Percentiles rank a stretch among this genome's conserved stretches.
Evolutionary conservation across 352 stramenopile species (phyloP).

Genomic region (Achlya hypogyna): DNA sequence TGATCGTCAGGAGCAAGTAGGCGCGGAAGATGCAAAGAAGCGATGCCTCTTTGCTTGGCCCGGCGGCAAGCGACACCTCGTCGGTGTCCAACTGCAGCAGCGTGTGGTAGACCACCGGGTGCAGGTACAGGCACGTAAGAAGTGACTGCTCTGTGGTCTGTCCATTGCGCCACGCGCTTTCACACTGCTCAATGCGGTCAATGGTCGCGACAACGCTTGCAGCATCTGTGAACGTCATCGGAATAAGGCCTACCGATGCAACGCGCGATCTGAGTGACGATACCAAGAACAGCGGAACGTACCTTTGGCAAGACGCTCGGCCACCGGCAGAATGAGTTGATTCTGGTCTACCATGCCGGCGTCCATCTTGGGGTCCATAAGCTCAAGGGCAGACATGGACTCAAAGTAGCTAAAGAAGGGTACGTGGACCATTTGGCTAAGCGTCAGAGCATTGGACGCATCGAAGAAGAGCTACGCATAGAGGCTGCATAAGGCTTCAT

Average conservation of each 20-base stretch:
- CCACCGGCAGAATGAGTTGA: slow-evolving; percentile 41
- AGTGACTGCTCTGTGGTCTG: slow-evolving; percentile 82
- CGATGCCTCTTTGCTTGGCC: slow-evolving; percentile 29
- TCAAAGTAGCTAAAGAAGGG: slow-evolving; percentile 87
- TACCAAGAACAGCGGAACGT: background rate
- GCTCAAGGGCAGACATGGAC: slow-evolving; percentile 91
- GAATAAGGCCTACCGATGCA: slow-evolving; percentile 21
- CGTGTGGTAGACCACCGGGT: slow-evolving; percentile 58
- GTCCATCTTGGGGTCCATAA: slow-evolving; percentile 94
- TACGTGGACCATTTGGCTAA: slow-evolving; percentile 70
- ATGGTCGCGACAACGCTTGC: slow-evolving; percentile 65
- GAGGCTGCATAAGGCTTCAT: background rate
- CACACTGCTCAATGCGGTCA: slow-evolving; percentile 62
- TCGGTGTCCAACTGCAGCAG: slow-evolving; percentile 43
- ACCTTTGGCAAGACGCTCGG: slow-evolving; percentile 34
- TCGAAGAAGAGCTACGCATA: slow-evolving; percentile 40
- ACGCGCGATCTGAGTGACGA: background rate
- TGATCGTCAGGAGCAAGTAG: slow-evolving; percentile 52
- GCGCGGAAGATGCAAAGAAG: slow-evolving; percentile 67
- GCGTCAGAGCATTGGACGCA: slow-evolving; percentile 67
- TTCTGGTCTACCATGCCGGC: slow-evolving; percentile 74
- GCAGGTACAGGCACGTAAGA: slow-evolving; percentile 85
- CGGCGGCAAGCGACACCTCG: slow-evolving; percentile 18
- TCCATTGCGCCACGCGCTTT: slow-evolving; percentile 76
- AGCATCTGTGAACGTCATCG: slow-evolving; percentile 53